phyloP scores from a whole-genome alignment of 257 asterid species.

The Salvia miltiorrhiza region DNA sequence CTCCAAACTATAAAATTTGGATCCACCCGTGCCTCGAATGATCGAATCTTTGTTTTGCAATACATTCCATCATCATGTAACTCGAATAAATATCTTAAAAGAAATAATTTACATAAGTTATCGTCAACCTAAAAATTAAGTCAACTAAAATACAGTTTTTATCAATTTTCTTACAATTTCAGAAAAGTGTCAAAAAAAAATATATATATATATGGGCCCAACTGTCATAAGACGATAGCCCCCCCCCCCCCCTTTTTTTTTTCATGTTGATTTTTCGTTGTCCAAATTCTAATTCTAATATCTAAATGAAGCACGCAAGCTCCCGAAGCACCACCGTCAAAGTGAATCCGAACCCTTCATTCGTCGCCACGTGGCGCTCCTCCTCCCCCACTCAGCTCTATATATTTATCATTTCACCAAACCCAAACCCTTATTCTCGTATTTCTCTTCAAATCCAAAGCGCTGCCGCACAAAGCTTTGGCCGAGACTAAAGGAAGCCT shows the following conservation, averaged over 20 bases:
- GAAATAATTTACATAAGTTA: too few relatives aligned
- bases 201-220: neutral
- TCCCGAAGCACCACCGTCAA: slow-evolving; percentile 36
- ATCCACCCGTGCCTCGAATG: too few relatives aligned
- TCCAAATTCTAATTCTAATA: too few relatives aligned
- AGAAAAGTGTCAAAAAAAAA: too few relatives aligned
- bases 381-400: slow-evolving; percentile 20
- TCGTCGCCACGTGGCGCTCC: slow-evolving; percentile 41
- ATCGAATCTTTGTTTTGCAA: too few relatives aligned
- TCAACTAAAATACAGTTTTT: too few relatives aligned
- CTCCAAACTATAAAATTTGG: too few relatives aligned
- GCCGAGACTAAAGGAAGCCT: slow-evolving; percentile 7
- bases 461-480: slow-evolving; percentile 19
- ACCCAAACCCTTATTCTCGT: slow-evolving; percentile 40
- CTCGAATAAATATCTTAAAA: too few relatives aligned
- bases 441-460: slow-evolving; percentile 3
- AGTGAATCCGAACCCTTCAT: slow-evolving; percentile 25
- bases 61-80: too few relatives aligned
- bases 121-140: too few relatives aligned
- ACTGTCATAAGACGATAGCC: neutral
- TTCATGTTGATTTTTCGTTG: neutral
- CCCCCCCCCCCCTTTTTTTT: too few relatives aligned
- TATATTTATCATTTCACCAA: slow-evolving; percentile 19
- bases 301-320: slow-evolving; percentile 29
- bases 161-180: too few relatives aligned